phyloP scores from a whole-genome alignment of 2,329 filamentous ascomycete genomes.

The Aureobasidium mangrovei region DNA sequence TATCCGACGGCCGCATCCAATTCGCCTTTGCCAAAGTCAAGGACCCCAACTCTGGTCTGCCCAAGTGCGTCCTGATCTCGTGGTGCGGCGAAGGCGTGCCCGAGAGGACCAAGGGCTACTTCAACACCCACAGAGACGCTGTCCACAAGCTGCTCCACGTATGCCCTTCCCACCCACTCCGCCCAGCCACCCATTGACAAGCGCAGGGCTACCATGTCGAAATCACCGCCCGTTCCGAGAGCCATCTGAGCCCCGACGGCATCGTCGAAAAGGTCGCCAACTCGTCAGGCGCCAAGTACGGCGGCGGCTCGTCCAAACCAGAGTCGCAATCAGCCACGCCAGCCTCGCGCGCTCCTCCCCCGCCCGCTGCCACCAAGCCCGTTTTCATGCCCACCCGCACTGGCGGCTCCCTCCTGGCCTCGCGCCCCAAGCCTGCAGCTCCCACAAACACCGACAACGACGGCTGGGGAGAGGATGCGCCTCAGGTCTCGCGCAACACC shows the following conservation, averaged over 20 bases:
- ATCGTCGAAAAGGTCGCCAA: constrained; percentile 93
- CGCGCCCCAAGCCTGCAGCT: constrained; percentile 49
- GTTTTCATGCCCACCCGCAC: constrained; percentile 72
- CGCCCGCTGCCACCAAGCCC: constrained; percentile 75
- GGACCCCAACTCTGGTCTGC: constrained; percentile 80
- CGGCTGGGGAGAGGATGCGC: constrained; percentile 91
- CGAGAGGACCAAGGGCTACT: constrained; percentile 97
- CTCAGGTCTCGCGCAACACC: constrained; percentile 76
- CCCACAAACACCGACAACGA: constrained; percentile 62
- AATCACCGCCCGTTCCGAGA: constrained; percentile 86
- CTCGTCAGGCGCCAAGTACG: constrained; percentile 91
- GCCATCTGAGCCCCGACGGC: constrained; percentile 74
- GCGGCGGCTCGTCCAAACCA: constrained; percentile 51
- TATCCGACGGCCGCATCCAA: constrained; percentile 92
- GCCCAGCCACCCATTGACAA: constrained; percentile 12
- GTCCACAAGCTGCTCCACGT: constrained; percentile 87
- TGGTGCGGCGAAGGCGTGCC: constrained; percentile 98
- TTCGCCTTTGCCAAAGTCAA: constrained; percentile 96
- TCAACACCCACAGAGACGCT: constrained; percentile 83
- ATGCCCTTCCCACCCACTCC: constrained; percentile 21
- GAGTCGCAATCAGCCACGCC: constrained; percentile 30
- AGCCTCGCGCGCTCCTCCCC: constrained; percentile 46
- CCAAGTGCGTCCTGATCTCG: constrained; percentile 86
- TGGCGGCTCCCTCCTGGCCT: constrained; percentile 50
- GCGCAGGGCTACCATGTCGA: constrained; percentile 84